Percentiles rank a stretch among this genome's conserved stretches.
Conservation (phyloP, 192 early-diverging fungal genomes). For the Glomus cerebriforme region DNA sequence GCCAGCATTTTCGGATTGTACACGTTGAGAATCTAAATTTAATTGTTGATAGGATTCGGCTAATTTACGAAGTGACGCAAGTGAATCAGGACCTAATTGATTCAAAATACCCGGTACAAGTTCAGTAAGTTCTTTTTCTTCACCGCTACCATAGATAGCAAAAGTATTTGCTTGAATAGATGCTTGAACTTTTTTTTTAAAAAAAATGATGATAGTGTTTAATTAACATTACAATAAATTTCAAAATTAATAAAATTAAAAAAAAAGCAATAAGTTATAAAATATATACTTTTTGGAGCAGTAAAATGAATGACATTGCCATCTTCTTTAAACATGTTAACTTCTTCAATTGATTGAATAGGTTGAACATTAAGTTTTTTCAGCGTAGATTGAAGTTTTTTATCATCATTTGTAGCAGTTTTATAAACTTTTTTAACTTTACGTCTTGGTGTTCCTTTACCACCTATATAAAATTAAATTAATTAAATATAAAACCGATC, state of each 20-base stretch:
- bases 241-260: background rate
- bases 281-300: conserved; percentile 74
- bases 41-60: conserved; percentile 80
- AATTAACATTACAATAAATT: too few species aligned
- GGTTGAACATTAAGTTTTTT: conserved; percentile 91
- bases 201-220: too few species aligned
- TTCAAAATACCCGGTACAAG: conserved; percentile 77
- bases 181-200: conserved; percentile 26
- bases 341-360: conserved; percentile 87
- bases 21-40: conserved; percentile 42
- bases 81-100: conserved; percentile 88
- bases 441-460: conserved; percentile 93
- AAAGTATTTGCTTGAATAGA: conserved; percentile 87
- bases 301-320: conserved; percentile 92
- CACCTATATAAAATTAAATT: conserved; percentile 27
- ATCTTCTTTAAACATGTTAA: conserved; percentile 98
- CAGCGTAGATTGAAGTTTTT: conserved; percentile 87
- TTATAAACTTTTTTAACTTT: conserved; percentile 77
- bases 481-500: background rate
- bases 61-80: conserved; percentile 83
- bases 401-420: conserved; percentile 79
- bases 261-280: background rate
- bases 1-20: conserved; percentile 54
- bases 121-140: conserved; percentile 85
- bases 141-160: conserved; percentile 83